Evolutionary conservation across 176 grass and related monocot genomes (phyloP).

Genomic region (Melocanna baccifera): DNA sequence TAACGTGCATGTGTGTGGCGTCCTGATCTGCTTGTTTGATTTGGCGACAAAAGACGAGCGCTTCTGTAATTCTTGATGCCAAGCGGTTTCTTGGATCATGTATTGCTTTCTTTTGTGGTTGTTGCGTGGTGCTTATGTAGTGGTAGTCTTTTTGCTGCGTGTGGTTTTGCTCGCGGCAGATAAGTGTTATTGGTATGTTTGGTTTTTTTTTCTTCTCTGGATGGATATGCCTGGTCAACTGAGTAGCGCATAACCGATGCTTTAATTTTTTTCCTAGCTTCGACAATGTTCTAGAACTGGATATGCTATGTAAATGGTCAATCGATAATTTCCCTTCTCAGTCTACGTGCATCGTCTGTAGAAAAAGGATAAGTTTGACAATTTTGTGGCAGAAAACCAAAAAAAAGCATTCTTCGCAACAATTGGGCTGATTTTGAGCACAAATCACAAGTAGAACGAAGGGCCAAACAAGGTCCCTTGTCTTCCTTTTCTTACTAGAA

Average conservation of each 20-base stretch:
- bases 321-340: neutral
- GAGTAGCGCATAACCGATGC: neutral
- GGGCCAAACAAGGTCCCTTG: neutral
- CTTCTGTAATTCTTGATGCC: constrained; percentile 20
- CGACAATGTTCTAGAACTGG: neutral
- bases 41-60: neutral
- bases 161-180: neutral
- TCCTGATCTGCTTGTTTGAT: constrained; percentile 28
- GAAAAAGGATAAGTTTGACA: neutral
- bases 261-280: neutral
- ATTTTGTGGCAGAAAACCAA: neutral
- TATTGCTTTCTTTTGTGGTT: neutral
- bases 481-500: neutral
- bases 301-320: neutral
- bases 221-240: neutral
- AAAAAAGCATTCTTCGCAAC: neutral
- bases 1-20: neutral
- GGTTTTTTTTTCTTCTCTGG: neutral
- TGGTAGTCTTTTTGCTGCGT: neutral
- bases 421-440: neutral
- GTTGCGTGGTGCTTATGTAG: constrained; percentile 2
- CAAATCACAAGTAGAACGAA: neutral
- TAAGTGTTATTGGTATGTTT: neutral
- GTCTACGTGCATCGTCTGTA: neutral
- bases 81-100: constrained; percentile 8